These are phyloP conservation scores for Bauhinia variegata DNA, from an alignment of 306 rosid genomes.

Conservation along the genomic window DNA sequence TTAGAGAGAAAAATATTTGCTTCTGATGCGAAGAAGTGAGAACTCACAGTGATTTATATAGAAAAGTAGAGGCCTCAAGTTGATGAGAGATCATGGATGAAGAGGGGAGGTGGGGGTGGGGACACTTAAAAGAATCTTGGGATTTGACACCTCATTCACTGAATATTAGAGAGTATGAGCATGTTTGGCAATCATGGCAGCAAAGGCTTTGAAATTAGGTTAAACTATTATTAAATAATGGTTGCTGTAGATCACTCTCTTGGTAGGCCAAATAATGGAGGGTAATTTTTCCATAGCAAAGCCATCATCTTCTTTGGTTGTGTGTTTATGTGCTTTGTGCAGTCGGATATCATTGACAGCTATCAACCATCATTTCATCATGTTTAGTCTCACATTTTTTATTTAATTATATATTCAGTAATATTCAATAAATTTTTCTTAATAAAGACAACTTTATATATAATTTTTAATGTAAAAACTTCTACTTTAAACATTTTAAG, in stretches of 20 bases:
- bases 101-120: conserved; percentile 31
- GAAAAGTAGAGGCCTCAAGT: conserved; percentile 32
- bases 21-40: conserved; percentile 40
- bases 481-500: no score
- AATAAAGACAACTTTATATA: no score
- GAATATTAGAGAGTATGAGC: conserved; percentile 45
- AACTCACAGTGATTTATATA: conserved; percentile 47
- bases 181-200: conserved; percentile 54
- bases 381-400: neutral
- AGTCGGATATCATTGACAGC: conserved; percentile 34
- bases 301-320: no score
- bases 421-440: no score
- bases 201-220: conserved; percentile 45
- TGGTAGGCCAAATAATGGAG: conserved; percentile 42
- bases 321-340: conserved; percentile 75
- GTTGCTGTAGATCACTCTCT: conserved; percentile 23
- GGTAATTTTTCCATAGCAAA: conserved; percentile 33
- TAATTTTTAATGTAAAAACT: no score
- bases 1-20: conserved; percentile 13
- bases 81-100: conserved; percentile 16
- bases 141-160: conserved; percentile 60
- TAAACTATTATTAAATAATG: conserved; percentile 31
- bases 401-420: no score
- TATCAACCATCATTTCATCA: conserved; percentile 12
- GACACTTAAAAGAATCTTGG: conserved; percentile 63